Evolutionary conservation across 2,329 filamentous ascomycete genomes (phyloP), one percentile per base, ranked within the genome.

Genomic region (Dactylellina parvicollis): DNA sequence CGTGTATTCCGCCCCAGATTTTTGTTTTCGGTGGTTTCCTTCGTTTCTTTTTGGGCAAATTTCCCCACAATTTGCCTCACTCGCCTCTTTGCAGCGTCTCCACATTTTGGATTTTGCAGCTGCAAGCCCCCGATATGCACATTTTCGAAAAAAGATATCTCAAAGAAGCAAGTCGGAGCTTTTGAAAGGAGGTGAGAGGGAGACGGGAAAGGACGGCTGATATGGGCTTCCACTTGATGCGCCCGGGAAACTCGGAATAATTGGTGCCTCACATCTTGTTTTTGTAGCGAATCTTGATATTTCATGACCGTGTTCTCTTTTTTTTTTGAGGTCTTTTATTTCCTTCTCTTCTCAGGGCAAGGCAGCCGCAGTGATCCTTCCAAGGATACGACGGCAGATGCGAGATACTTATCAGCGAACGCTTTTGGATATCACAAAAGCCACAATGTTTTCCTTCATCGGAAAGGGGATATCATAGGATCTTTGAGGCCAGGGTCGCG

Each of bases 21-120:
- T 55, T 55, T 32, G 12, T 52, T 16, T 34, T 32, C 12, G 18
- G 28, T 16, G 36, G 14, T 49, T 49, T n/a, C n/a, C n/a, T n/a
- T n/a, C n/a, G n/a, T n/a, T n/a, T n/a, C n/a, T n/a, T n/a, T n/a
- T n/a, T n/a, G 12, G 20, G 18, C 22, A 56, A 44, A 28, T 42
- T 56, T 42, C 52, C 52, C 52, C 52, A 56, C 52, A 56, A 56
- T 56, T 56, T 56, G 30, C 26, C 47, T 52, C 18, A 18, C 14
- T 34, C 50, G 7, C 20, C 32, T 24, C 40, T 40, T 55, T 38
- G 3, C 18, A 14, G n/a, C n/a, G 12, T 42, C 52, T 56, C 52
- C 52, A 56, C 34, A 56, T 26, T 56, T 42, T 36, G 24, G n/a
- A 10, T 26, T 36, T 40, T 20, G 16, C 42, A 24, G 36, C 52